phyloP scores from a whole-genome alignment of 2,329 filamentous ascomycete genomes.

The Fusarium avenaceum region DNA sequence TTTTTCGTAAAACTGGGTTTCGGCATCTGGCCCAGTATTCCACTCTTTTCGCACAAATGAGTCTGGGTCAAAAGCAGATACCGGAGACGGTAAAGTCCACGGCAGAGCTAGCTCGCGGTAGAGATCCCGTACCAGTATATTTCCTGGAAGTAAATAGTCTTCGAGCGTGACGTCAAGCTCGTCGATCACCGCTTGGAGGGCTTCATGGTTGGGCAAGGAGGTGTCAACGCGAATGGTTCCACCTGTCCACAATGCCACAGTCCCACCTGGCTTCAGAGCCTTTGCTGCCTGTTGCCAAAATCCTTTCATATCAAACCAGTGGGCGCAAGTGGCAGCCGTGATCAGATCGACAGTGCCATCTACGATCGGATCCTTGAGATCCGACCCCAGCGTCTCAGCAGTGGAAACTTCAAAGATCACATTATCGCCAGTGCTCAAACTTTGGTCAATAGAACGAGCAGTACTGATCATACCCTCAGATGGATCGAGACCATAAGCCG shows the following conservation, averaged over 20 bases:
- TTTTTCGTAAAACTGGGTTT: not conserved
- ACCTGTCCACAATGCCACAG: not conserved
- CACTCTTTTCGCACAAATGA: constrained; percentile 11
- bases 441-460: not conserved
- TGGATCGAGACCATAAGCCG: not conserved
- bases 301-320: constrained; percentile 10
- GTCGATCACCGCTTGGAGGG: not conserved
- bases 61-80: not conserved
- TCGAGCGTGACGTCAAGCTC: not conserved
- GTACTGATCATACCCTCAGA: constrained; percentile 16
- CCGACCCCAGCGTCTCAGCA: not conserved
- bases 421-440: not conserved
- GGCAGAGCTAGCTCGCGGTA: not conserved
- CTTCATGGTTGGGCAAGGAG: not conserved
- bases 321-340: constrained; percentile 6
- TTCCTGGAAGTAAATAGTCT: not conserved
- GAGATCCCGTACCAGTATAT: not conserved
- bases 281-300: constrained; percentile 6
- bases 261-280: not conserved
- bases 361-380: not conserved
- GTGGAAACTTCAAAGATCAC: not conserved
- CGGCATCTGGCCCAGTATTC: not conserved
- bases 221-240: not conserved
- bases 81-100: not conserved
- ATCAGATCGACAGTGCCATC: constrained; percentile 7